These are phyloP conservation scores for Fusarium graminum DNA, from an alignment of 2,329 filamentous ascomycete species.

Conservation along the genomic window DNA sequence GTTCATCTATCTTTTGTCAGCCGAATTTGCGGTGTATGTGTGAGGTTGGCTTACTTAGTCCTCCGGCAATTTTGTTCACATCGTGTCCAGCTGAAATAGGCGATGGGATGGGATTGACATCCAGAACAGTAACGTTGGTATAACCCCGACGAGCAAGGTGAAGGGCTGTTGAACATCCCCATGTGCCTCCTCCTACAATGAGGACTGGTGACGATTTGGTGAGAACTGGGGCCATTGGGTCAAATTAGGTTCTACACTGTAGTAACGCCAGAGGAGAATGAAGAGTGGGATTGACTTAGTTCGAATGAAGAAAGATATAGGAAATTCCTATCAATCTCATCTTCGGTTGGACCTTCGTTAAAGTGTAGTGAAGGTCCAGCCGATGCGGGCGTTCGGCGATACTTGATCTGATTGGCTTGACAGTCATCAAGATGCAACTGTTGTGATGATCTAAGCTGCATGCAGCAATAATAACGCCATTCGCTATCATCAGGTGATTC, in stretches of 20 bases:
- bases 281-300: accelerated
- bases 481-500: slow-evolving; percentile 27
- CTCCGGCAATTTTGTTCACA: slow-evolving; percentile 34
- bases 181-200: slow-evolving; percentile 40
- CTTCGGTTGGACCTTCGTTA: background rate
- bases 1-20: background rate
- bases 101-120: slow-evolving; percentile 30
- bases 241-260: accelerated
- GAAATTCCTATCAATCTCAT: background rate
- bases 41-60: slow-evolving; percentile 10
- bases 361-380: slow-evolving; percentile 33
- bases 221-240: slow-evolving; percentile 10
- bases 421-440: background rate
- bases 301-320: slow-evolving; percentile 7
- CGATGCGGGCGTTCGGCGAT: slow-evolving; percentile 6
- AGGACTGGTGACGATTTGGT: slow-evolving; percentile 31
- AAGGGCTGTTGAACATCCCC: slow-evolving; percentile 39
- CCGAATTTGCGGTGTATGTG: too few species aligned
- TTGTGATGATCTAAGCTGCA: slow-evolving; percentile 1
- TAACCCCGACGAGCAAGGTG: slow-evolving; percentile 37
- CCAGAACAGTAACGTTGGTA: slow-evolving; percentile 26
- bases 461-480: background rate
- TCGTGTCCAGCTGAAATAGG: slow-evolving; percentile 37
- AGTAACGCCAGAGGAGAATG: accelerated
- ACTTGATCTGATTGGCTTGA: slow-evolving; percentile 1